Percentiles rank a stretch among this genome's conserved stretches.
Evolutionary conservation across 345 rosid species (phyloP).

Genomic region (Eucalyptus sp.): DNA sequence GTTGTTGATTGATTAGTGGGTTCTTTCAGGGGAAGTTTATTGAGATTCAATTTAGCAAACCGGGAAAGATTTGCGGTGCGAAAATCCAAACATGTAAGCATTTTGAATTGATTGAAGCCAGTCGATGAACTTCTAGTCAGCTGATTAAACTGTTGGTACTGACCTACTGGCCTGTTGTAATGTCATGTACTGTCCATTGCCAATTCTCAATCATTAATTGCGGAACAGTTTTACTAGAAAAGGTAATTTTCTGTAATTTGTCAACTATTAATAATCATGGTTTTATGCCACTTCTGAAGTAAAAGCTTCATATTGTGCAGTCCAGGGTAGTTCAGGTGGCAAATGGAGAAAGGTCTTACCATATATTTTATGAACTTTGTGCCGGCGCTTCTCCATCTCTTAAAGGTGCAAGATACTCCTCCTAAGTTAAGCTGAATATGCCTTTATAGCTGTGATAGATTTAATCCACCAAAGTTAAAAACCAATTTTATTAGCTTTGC

Average conservation of each 20-base stretch:
- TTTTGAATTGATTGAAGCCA: neutral
- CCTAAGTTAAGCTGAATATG: neutral
- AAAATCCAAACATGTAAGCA: slow-evolving; percentile 82
- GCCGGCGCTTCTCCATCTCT: slow-evolving; percentile 81
- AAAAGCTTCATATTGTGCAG: slow-evolving; percentile 39
- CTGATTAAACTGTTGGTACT: slow-evolving; percentile 1
- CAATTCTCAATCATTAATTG: neutral
- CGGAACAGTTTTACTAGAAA: slow-evolving; percentile 70
- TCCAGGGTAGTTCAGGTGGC: slow-evolving; percentile 90
- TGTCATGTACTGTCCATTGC: neutral
- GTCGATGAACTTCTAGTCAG: neutral
- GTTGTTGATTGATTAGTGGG: neutral
- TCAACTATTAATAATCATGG: neutral
- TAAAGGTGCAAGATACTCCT: slow-evolving; percentile 36
- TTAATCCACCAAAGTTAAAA: neutral
- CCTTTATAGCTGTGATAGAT: neutral
- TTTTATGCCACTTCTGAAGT: slow-evolving; percentile 13
- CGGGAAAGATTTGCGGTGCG: slow-evolving; percentile 84
- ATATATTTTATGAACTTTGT: slow-evolving; percentile 86
- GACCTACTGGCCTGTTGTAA: slow-evolving; percentile 2
- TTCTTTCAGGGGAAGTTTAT: slow-evolving; percentile 63
- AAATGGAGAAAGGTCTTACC: slow-evolving; percentile 86
- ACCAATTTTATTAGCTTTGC: neutral
- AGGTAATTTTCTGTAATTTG: slow-evolving; percentile 41
- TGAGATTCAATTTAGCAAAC: slow-evolving; percentile 67